Conservation (phyloP, 2,329 filamentous ascomycete genomes). For the Phaeomoniella chlamydospora region DNA sequence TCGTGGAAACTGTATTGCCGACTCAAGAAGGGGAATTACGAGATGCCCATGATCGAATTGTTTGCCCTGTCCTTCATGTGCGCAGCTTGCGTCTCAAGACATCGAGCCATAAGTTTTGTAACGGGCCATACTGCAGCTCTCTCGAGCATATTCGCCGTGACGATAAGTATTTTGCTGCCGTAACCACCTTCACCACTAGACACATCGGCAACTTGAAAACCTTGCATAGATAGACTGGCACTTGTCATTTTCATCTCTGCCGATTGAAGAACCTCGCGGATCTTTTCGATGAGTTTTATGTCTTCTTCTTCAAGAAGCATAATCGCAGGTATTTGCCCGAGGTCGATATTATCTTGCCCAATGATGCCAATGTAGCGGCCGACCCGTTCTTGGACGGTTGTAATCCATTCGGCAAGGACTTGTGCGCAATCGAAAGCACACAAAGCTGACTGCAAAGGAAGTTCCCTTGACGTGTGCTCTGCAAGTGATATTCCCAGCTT, state of each 20-base stretch:
- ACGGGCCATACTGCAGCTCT: slow-evolving; percentile 88
- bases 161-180: slow-evolving; percentile 68
- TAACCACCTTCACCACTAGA: slow-evolving; percentile 50
- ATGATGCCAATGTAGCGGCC: slow-evolving; percentile 77
- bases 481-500: slow-evolving; percentile 74
- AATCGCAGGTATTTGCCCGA: slow-evolving; percentile 66
- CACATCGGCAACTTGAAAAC: slow-evolving; percentile 19
- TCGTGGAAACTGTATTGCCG: too few relatives aligned
- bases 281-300: slow-evolving; percentile 66
- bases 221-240: slow-evolving; percentile 39
- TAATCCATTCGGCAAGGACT: slow-evolving; percentile 86
- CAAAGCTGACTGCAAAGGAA: slow-evolving; percentile 81
- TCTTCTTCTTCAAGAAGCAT: slow-evolving; percentile 91
- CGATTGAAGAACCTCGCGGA: slow-evolving; percentile 61
- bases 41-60: slow-evolving; percentile 9
- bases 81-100: slow-evolving; percentile 48
- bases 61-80: slow-evolving; percentile 47
- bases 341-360: slow-evolving; percentile 67
- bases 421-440: slow-evolving; percentile 91
- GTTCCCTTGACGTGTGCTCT: slow-evolving; percentile 67
- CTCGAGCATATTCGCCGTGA: slow-evolving; percentile 76
- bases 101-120: slow-evolving; percentile 54
- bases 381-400: slow-evolving; percentile 86
- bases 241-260: slow-evolving; percentile 59
- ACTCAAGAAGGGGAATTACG: neutral